Base-by-base conservation (phyloP, 106 monocot genomes). In the Iris macrosiphon region DNA sequence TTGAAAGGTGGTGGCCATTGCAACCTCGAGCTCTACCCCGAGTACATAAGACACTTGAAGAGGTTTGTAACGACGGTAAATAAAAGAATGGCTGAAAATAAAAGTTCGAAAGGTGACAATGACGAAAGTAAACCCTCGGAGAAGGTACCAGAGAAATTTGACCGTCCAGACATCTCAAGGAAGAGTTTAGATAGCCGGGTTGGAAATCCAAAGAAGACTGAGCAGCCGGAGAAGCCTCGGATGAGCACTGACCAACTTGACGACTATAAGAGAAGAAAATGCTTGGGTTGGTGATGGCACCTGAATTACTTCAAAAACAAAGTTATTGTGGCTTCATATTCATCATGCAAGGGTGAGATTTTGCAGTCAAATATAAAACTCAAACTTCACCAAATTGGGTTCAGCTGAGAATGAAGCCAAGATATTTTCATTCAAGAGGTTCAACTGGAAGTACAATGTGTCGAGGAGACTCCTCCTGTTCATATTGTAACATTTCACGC, bases 1-100 rank as follows among this genome's bases (percentile, higher is more conserved):
- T 33, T 86, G 20, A 70, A 48, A 21, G 77, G 81, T 30, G 85
- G 80, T 6, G 81, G 81, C 23, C 85, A 81, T 54, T 81, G 80
- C 75, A 81, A 81, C 55, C 75, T 81, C 22, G 80, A 81, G 46
- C 40, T 81, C 14, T 86, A 70, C 26, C 85, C 85, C 11, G 85
- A 86, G 34, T 86, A 67, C 38, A 61, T 86, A 34, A 65, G 51
- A 35, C 85, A 86, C 61, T 34, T 86, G 23, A 86, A 77, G 53
- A 86, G 81, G 47, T 86, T 81, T 43, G 63, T 86, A 9, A 59
- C 73, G 3, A 43, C 65, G 23, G 68, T 79, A 59, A 49, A 61
- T n/a, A 79, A 69, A 31, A 54, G 41, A 45, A 75, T 52, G 29
- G 31, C 60, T 7, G n/a, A 50, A 56, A 68, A 68, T 27, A 29